Conservation (phyloP, 371 early-diverging fungal genomes). For the Apophysomyces ossiformis region DNA sequence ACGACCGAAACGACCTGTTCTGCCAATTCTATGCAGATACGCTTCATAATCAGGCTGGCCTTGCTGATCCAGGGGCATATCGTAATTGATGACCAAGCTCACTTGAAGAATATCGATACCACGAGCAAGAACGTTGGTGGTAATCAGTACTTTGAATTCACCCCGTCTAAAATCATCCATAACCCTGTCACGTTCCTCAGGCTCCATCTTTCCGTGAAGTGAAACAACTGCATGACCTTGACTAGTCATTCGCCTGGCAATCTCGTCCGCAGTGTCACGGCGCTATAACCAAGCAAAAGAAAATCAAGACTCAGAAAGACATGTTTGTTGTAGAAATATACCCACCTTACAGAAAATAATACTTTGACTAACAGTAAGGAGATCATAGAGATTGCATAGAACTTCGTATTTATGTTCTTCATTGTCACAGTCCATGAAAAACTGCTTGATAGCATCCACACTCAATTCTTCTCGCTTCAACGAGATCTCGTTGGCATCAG, state of each 20-base stretch:
- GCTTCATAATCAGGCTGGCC: slow-evolving; percentile 86
- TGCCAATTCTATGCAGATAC: slow-evolving; percentile 98
- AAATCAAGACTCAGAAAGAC: neutral
- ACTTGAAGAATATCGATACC: slow-evolving; percentile 98
- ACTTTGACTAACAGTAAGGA: slow-evolving; percentile 95
- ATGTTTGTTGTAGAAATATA: neutral
- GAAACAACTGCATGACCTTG: slow-evolving; percentile 87
- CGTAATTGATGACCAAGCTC: slow-evolving; percentile 97
- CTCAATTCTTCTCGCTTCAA: slow-evolving; percentile 90
- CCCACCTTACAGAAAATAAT: slow-evolving; percentile 94
- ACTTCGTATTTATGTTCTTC: slow-evolving; percentile 84
- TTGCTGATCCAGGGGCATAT: slow-evolving; percentile 78
- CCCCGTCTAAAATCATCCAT: slow-evolving; percentile 95
- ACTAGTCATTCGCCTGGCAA: slow-evolving; percentile 75
- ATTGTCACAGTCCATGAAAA: slow-evolving; percentile 91
- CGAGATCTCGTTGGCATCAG: slow-evolving; percentile 84
- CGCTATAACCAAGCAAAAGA: slow-evolving; percentile 38
- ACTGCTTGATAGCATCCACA: slow-evolving; percentile 96
- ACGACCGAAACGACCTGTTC: slow-evolving; percentile 99
- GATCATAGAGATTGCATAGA: slow-evolving; percentile 84
- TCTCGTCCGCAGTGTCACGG: slow-evolving; percentile 83
- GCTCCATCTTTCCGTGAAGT: slow-evolving; percentile 88
- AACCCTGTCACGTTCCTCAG: slow-evolving; percentile 88
- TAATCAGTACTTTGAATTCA: slow-evolving; percentile 91
- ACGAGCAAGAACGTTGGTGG: slow-evolving; percentile 96